Base-by-base conservation (phyloP, 2,329 filamentous ascomycete species). In the Aotearoamyces nothofagi region DNA sequence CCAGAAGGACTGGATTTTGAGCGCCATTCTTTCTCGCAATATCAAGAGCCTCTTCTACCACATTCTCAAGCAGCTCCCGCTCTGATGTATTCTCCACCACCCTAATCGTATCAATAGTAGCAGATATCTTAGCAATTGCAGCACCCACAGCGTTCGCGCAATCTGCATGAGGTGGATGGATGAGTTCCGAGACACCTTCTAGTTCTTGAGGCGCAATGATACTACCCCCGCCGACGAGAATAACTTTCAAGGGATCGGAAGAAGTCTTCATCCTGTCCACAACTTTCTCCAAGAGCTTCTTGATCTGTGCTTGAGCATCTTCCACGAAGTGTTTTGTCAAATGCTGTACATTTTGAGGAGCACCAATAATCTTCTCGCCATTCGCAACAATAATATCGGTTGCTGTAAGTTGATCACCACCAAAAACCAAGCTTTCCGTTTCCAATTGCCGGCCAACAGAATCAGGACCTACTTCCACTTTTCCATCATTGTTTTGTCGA, bases 101-200 rank as follows among this genome's bases (percentile, higher is more conserved):
- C n/a, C n/a, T 22, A 14, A 45, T 39, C 6, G 36, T 38, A 23
- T 45, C 42, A 8, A 42, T 33, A n/a, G 34, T 35, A 4, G 39
- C 41, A n/a, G 36, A 29, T 12, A 43, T 33, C 26, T 41, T 39
- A 34, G 23, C 52, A 41, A 37, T 56, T 45, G 68, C 68, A 1
- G 68, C 67, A 3, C 68, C 68, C 2, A 73, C 61, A 0, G 68
- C 66, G 41, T 72, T 73, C 3, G 66, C 66, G 2, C 61, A 63
- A 26, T 60, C 62, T 26, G 63, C 57, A 26, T 58, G 60, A 2
- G 57, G 56, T 0, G 66, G 66, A 3, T 54, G 48, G 5, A 63
- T 60, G 33, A 61, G 57, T 35, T 60, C 53, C 6, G 55, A 53
- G 0, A 66, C 64, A 0, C 63, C 63, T 1, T 52, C 47, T 3